Conservation (phyloP, 495 filamentous ascomycete genomes). For the Podospora bellae-mahoneyi region DNA sequence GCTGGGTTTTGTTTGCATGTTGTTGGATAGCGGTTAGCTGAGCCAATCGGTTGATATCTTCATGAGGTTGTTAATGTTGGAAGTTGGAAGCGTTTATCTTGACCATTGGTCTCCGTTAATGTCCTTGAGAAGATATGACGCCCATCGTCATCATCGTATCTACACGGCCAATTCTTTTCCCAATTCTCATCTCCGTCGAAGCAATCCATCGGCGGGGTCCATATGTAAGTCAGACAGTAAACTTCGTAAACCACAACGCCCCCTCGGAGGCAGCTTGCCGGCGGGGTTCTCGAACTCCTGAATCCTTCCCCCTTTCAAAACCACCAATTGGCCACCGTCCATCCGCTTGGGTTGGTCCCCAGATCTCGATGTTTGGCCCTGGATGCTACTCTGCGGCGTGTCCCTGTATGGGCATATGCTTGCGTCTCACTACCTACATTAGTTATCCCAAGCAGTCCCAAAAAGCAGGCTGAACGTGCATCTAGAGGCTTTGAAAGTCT, state of each 20-base stretch:
- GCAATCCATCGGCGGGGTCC: background rate
- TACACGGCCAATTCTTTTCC: background rate
- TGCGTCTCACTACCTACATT: background rate
- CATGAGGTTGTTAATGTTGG: background rate
- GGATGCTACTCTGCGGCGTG: constrained; percentile 2
- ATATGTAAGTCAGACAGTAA: background rate
- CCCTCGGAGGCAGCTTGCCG: background rate
- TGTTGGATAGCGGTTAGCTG: background rate
- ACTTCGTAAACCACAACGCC: background rate
- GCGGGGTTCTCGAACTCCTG: background rate
- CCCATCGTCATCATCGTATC: background rate
- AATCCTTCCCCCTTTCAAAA: background rate
- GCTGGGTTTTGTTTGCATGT: background rate
- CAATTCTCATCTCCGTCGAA: background rate
- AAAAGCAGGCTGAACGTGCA: constrained; percentile 3
- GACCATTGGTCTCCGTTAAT: background rate
- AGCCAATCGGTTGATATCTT: background rate
- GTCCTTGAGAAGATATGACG: background rate
- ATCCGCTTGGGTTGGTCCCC: background rate
- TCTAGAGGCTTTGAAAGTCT: background rate
- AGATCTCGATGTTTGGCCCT: constrained; percentile 5
- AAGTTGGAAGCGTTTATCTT: background rate
- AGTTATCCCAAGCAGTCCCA: background rate
- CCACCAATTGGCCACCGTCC: background rate
- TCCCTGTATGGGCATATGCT: background rate